Percentiles rank a stretch among this genome's conserved stretches.
phyloP scores from a whole-genome alignment of 495 filamentous ascomycete species.

The Sabuloglossum arenarium region DNA sequence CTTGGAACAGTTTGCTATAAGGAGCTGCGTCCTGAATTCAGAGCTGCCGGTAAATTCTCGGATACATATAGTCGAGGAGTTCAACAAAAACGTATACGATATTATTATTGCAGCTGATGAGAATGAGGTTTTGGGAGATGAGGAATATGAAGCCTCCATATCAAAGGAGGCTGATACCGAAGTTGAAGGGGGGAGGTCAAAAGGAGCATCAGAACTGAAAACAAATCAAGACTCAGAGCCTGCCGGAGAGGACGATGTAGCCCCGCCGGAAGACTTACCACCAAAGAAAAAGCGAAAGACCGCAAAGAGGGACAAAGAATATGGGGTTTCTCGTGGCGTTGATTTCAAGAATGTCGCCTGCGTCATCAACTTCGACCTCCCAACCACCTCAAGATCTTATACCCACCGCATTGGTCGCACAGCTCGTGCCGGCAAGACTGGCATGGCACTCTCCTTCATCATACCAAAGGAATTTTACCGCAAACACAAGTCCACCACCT shows the following conservation, averaged over 20 bases:
- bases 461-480: conserved; percentile 58
- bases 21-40: conserved; percentile 84
- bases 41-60: conserved; percentile 84
- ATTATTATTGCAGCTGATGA: conserved; percentile 95
- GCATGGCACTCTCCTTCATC: conserved; percentile 90
- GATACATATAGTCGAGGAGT: conserved; percentile 88
- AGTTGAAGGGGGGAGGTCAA: neutral
- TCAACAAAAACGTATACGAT: conserved; percentile 89
- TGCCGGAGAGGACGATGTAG: conserved; percentile 9
- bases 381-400: conserved; percentile 72
- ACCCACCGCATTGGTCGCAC: conserved; percentile 90
- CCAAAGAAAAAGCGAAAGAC: conserved; percentile 25
- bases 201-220: conserved; percentile 7
- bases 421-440: conserved; percentile 68
- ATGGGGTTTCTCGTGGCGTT: conserved; percentile 79
- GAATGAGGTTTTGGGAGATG: conserved; percentile 57
- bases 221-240: conserved; percentile 3
- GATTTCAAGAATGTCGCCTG: conserved; percentile 91
- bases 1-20: conserved; percentile 89
- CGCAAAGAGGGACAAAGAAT: conserved; percentile 54
- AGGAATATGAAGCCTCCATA: conserved; percentile 20
- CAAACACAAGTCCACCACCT: conserved; percentile 73
- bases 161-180: conserved; percentile 4
- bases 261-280: neutral
- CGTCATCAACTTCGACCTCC: conserved; percentile 94